phyloP scores from a whole-genome alignment of 1,284 basidiomycete species.

The Athelia sp. region DNA sequence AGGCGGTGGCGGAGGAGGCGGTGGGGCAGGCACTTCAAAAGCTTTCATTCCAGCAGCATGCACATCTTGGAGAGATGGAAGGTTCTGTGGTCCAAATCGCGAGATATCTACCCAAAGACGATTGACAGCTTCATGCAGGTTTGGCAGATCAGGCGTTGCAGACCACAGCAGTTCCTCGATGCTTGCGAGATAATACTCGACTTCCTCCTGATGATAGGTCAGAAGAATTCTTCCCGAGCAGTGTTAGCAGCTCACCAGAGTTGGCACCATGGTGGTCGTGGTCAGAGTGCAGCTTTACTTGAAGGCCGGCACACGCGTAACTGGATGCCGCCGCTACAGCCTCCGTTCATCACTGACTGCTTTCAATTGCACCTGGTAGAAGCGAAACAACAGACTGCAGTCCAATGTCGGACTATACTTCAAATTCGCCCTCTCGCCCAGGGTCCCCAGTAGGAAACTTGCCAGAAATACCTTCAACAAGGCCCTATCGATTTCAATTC shows the following conservation, averaged over 20 bases:
- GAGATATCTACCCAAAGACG: conserved; percentile 74
- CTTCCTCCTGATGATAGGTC: conserved; percentile 44
- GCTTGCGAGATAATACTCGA: conserved; percentile 66
- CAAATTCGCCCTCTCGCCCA: conserved; percentile 36
- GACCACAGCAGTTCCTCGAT: conserved; percentile 60
- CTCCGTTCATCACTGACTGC: neutral
- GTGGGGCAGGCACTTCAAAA: conserved; percentile 68
- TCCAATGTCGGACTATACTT: conserved; percentile 38
- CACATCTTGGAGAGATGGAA: conserved; percentile 60
- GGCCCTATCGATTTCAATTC: conserved; percentile 65
- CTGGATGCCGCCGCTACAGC: too few species aligned
- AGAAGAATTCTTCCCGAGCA: too few species aligned
- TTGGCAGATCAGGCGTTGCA: conserved; percentile 56
- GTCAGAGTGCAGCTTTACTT: neutral
- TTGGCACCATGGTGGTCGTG: too few species aligned
- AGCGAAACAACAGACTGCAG: too few species aligned
- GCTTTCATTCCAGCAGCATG: conserved; percentile 58
- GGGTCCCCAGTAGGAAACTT: conserved; percentile 42
- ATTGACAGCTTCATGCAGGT: conserved; percentile 58
- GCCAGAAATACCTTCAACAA: conserved; percentile 36
- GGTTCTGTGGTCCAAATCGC: conserved; percentile 64
- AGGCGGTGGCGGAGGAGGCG: conserved; percentile 44
- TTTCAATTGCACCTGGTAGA: neutral
- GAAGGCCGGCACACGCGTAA: too few species aligned
- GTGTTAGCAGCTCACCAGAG: too few species aligned